phyloP scores from a whole-genome alignment of 1,139 yeast species.

The Schwanniomyces etchellsii region DNA sequence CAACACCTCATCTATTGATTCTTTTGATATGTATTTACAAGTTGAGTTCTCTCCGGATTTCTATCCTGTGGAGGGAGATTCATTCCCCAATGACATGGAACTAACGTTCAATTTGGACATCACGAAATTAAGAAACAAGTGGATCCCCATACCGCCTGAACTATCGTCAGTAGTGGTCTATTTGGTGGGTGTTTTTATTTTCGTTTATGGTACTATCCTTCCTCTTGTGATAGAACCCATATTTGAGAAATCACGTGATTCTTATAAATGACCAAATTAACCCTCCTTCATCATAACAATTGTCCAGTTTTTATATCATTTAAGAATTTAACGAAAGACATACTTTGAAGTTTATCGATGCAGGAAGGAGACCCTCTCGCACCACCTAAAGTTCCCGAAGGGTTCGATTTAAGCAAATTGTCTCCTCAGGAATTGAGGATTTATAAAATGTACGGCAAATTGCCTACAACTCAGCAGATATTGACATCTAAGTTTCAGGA shows the following conservation, averaged over 20 bases:
- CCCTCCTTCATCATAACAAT: neutral
- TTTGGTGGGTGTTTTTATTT: conserved; percentile 22
- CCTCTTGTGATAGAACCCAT: conserved; percentile 1
- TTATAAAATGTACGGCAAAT: conserved; percentile 77
- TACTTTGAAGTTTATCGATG: conserved; percentile 8
- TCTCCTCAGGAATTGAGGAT: conserved; percentile 66
- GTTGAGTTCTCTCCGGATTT: conserved; percentile 23
- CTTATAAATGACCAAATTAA: neutral
- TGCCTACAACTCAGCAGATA: conserved; percentile 83
- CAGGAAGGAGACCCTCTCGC: conserved; percentile 45
- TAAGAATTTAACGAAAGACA: conserved; percentile 1
- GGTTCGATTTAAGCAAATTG: conserved; percentile 51
- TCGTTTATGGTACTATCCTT: conserved; percentile 6
- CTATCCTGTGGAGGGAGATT: conserved; percentile 15
- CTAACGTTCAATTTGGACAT: conserved; percentile 24
- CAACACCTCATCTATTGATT: conserved; percentile 5
- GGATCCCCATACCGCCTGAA: conserved; percentile 37
- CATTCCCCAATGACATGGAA: conserved; percentile 10
- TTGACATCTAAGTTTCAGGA: conserved; percentile 77
- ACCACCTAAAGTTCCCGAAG: conserved; percentile 40
- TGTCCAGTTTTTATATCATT: no score
- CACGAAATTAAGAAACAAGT: conserved; percentile 25
- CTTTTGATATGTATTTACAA: conserved; percentile 27
- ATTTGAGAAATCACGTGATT: neutral
- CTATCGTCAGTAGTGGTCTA: conserved; percentile 25